Conservation (phyloP, 208 protist species). For the Endotrypanum monterogeii region DNA sequence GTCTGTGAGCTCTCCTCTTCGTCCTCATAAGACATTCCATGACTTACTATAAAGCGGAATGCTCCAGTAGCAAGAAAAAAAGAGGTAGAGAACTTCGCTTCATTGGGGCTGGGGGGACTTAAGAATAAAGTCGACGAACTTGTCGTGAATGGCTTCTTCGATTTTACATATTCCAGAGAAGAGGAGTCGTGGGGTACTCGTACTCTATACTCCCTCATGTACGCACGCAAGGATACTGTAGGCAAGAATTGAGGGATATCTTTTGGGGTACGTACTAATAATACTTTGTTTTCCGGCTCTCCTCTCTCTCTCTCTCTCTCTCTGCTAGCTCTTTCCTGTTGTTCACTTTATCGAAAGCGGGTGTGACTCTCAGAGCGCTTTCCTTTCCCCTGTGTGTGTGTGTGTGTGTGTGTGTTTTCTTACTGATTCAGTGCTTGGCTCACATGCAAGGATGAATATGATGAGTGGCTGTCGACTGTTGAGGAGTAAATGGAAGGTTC, state of each 20-base stretch:
- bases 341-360: too few species aligned
- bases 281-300: not conserved
- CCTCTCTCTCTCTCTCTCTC: not conserved
- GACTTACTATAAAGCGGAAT: not conserved
- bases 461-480: not conserved
- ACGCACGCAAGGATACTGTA: not conserved
- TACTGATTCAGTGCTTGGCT: not conserved
- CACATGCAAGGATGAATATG: not conserved
- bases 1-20: not conserved
- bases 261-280: too few species aligned
- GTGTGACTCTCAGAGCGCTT: not conserved
- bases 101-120: not conserved
- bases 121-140: not conserved
- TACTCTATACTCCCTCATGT: too few species aligned
- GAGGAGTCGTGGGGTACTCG: not conserved
- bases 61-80: too few species aligned
- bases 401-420: too few species aligned
- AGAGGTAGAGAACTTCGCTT: too few species aligned
- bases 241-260: too few species aligned
- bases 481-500: conserved; percentile 20
- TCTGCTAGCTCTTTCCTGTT: not conserved
- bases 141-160: not conserved
- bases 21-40: not conserved
- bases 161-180: too few species aligned
- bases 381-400: not conserved